Evolutionary conservation across 2,329 filamentous ascomycete genomes (phyloP).

Genomic region (Fusarium begoniae): DNA sequence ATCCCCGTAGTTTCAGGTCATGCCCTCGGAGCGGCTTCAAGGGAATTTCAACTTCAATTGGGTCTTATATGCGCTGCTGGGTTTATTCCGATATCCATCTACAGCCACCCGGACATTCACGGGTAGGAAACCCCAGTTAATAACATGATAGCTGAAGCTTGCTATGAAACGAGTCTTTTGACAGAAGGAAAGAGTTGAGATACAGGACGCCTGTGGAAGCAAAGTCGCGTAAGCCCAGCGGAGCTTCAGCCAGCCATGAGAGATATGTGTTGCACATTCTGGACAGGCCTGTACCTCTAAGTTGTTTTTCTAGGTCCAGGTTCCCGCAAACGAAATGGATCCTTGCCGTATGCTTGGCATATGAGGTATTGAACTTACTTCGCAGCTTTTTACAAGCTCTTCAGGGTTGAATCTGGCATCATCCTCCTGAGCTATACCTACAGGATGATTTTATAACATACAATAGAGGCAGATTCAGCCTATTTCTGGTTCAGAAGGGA

Average conservation of each 20-base stretch:
- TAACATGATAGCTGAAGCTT: not conserved
- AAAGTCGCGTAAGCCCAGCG: not conserved
- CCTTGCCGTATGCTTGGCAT: slow-evolving; percentile 28
- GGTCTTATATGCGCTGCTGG: not conserved
- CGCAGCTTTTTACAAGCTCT: slow-evolving; percentile 11
- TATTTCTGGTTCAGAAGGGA: not conserved
- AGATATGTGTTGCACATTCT: slow-evolving; percentile 8
- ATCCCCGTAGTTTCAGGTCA: slow-evolving; percentile 23
- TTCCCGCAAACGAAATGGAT: slow-evolving; percentile 9
- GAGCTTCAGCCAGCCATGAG: slow-evolving; percentile 19
- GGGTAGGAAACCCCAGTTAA: not conserved
- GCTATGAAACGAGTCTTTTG: not conserved
- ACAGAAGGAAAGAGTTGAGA: not conserved
- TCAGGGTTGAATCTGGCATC: not conserved
- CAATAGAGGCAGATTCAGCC: not conserved
- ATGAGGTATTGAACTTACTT: slow-evolving; percentile 25
- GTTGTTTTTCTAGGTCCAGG: not conserved
- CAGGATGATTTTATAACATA: not conserved
- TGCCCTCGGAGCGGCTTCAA: not conserved
- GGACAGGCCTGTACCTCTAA: not conserved
- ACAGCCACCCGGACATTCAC: slow-evolving; percentile 14
- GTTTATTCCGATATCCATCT: not conserved
- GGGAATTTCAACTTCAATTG: not conserved
- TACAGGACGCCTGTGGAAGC: not conserved
- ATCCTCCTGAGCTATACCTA: not conserved